Conservation (phyloP, 805 yeast genomes). For the Candida ulmi region DNA sequence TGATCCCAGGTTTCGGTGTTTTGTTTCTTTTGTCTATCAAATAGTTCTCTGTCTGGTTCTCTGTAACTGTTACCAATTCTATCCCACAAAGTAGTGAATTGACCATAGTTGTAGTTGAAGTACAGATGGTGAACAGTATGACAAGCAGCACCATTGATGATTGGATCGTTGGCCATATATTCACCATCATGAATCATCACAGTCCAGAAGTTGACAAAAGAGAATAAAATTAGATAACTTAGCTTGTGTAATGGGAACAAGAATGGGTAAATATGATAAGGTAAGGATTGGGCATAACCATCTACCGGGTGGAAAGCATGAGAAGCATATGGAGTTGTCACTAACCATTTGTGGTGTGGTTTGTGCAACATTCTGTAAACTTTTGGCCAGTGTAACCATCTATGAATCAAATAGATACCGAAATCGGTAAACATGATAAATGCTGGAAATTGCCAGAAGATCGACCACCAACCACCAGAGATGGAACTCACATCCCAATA, state of each 20-base stretch:
- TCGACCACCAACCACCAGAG: constrained; percentile 63
- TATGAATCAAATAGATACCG: constrained; percentile 85
- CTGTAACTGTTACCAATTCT: constrained; percentile 92
- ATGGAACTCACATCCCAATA: constrained; percentile 61
- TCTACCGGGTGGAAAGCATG: constrained; percentile 99
- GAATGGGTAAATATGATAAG: constrained; percentile 90
- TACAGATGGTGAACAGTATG: constrained; percentile 96
- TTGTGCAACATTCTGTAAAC: constrained; percentile 86
- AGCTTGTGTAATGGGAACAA: constrained; percentile 89
- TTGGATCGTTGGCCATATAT: constrained; percentile 87
- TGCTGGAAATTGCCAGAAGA: constrained; percentile 62
- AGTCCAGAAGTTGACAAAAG: constrained; percentile 96
- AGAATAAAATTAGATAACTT: constrained; percentile 73
- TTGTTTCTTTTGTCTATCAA: constrained; percentile 55
- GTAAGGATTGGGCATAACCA: constrained; percentile 88
- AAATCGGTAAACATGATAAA: constrained; percentile 93
- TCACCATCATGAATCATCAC: constrained; percentile 99
- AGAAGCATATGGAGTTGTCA: constrained; percentile 96
- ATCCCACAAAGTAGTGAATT: constrained; percentile 97
- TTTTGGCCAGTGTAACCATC: constrained; percentile 88
- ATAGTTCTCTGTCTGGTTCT: constrained; percentile 82
- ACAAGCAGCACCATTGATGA: constrained; percentile 96
- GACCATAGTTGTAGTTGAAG: constrained; percentile 97
- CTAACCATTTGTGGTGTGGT: constrained; percentile 99
- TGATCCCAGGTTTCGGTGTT: constrained; percentile 59